Conservation (phyloP, 2,329 filamentous ascomycete species). For the Didymosphaeria variabile region DNA sequence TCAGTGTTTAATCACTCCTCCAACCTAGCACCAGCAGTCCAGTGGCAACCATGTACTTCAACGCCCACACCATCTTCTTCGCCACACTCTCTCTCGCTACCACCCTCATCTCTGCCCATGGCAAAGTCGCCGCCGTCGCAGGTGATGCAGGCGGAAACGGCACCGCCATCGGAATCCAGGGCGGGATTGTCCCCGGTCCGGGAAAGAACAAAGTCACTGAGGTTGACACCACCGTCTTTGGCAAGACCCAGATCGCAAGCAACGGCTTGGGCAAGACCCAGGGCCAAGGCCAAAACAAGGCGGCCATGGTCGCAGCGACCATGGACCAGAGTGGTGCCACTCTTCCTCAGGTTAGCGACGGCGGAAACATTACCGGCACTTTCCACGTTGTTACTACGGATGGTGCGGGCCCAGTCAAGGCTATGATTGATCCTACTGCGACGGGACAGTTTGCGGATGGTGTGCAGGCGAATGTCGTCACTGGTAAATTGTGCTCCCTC, state of each 20-base stretch:
- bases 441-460: constrained; percentile 53
- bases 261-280: constrained; percentile 54
- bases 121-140: not conserved
- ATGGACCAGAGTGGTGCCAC: constrained; percentile 62
- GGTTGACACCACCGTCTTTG: constrained; percentile 58
- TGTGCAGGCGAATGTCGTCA: constrained; percentile 22
- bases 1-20: constrained; percentile 2
- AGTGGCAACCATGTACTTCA: constrained; percentile 2
- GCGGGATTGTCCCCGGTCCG: constrained; percentile 52
- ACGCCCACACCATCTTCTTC: constrained; percentile 5
- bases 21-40: not conserved
- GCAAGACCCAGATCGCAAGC: constrained; percentile 42
- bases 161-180: constrained; percentile 55
- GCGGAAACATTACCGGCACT: constrained; percentile 66
- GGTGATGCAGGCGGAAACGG: constrained; percentile 46
- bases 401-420: constrained; percentile 69
- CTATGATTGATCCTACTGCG: constrained; percentile 67
- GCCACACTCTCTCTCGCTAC: constrained; percentile 2
- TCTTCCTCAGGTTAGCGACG: constrained; percentile 65
- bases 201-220: constrained; percentile 55
- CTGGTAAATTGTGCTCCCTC: constrained; percentile 8
- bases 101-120: not conserved
- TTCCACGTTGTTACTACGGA: constrained; percentile 72
- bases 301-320: constrained; percentile 43
- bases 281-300: constrained; percentile 49